Percentiles rank a stretch among this genome's conserved stretches.
Evolutionary conservation across 345 rosid genomes (phyloP).

Genomic region (Pugionium dolabratum): DNA sequence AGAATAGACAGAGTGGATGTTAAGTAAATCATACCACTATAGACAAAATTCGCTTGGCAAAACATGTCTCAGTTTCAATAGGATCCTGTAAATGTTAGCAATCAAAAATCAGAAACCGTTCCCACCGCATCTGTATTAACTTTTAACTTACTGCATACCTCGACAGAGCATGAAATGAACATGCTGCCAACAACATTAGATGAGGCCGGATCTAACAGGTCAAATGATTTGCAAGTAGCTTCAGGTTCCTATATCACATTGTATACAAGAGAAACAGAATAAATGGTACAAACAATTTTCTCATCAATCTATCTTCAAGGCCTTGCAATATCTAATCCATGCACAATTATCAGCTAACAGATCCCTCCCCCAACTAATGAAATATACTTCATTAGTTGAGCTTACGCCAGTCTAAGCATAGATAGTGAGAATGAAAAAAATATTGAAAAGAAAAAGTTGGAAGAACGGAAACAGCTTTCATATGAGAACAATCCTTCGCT

Average conservation of each 20-base stretch:
- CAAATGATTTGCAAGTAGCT: conserved; percentile 51
- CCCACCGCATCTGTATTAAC: background rate
- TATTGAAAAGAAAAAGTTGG: conserved; percentile 7
- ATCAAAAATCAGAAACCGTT: conserved; percentile 33
- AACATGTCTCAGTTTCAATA: conserved; percentile 76
- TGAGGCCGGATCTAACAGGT: conserved; percentile 73
- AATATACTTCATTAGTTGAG: background rate
- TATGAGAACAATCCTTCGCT: conserved; percentile 2
- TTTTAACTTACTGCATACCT: conserved; percentile 52
- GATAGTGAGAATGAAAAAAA: background rate
- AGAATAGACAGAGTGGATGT: background rate
- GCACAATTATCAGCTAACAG: conserved; percentile 14
- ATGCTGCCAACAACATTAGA: conserved; percentile 68
- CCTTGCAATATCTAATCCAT: background rate
- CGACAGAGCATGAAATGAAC: conserved; percentile 71
- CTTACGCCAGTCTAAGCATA: background rate
- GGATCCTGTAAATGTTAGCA: conserved; percentile 66
- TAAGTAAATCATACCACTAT: conserved; percentile 61
- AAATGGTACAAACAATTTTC: conserved; percentile 5
- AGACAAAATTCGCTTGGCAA: conserved; percentile 81
- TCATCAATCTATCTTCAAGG: background rate
- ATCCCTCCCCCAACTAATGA: background rate
- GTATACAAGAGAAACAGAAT: conserved; percentile 2
- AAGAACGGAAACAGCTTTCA: conserved; percentile 24
- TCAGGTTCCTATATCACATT: conserved; percentile 55